phyloP scores from a whole-genome alignment of 192 early-diverging fungal species.

The Linnemannia hyalina region DNA sequence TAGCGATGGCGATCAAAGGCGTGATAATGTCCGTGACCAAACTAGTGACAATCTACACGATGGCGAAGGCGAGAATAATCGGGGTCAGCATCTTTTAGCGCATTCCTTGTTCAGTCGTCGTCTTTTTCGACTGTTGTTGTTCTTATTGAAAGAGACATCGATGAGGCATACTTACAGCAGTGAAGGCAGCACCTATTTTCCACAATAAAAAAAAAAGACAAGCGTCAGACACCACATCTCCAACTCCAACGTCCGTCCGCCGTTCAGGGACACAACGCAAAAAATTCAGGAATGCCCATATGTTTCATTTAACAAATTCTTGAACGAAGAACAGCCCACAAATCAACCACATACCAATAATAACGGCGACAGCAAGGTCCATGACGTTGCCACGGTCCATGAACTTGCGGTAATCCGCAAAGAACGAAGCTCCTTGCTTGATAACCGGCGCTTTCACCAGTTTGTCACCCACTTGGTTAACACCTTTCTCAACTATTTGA shows the following conservation, averaged over 20 bases:
- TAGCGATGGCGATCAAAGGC: slow-evolving; percentile 69
- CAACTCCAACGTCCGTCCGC: neutral
- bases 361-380: slow-evolving; percentile 74
- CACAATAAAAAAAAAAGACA: neutral
- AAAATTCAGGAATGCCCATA: neutral
- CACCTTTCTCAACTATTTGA: slow-evolving; percentile 34
- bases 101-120: neutral
- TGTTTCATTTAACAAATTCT: neutral
- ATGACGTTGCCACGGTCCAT: slow-evolving; percentile 69
- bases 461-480: slow-evolving; percentile 18
- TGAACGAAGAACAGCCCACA: neutral
- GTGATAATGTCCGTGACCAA: slow-evolving; percentile 68
- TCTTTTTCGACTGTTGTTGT: neutral
- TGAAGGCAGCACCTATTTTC: slow-evolving; percentile 49
- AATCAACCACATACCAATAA: slow-evolving; percentile 60
- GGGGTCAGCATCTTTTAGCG: slow-evolving; percentile 4
- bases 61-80: neutral
- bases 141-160: neutral
- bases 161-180: slow-evolving; percentile 32
- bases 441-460: slow-evolving; percentile 30
- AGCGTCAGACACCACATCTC: neutral
- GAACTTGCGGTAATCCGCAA: slow-evolving; percentile 68
- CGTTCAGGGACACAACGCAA: neutral
- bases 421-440: slow-evolving; percentile 56
- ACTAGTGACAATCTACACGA: slow-evolving; percentile 44